phyloP scores from a whole-genome alignment of 257 asterid genomes.

The Ehretia macrophylla region DNA sequence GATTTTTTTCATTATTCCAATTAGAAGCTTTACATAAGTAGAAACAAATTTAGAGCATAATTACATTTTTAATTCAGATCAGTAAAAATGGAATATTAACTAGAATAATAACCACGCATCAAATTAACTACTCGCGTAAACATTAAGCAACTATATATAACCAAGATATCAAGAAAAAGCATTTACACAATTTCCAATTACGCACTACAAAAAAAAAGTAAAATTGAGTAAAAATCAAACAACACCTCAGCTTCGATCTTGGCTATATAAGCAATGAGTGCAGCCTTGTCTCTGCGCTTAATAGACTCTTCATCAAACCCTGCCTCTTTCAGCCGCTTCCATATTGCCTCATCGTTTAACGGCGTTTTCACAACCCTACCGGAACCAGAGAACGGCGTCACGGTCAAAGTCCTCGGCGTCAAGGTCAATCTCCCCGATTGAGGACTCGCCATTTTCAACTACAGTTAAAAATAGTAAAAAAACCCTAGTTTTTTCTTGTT shows the following conservation, averaged over 20 bases:
- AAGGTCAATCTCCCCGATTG: constrained; percentile 49
- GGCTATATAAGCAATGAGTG: constrained; percentile 85
- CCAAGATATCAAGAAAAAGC: background rate
- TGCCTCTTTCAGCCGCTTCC: constrained; percentile 82
- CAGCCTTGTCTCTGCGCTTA: constrained; percentile 85
- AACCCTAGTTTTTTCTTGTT: background rate
- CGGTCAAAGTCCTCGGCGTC: constrained; percentile 41
- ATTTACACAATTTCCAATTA: background rate
- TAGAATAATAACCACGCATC: constrained; percentile 8
- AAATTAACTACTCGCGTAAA: too few relatives aligned
- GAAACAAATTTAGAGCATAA: background rate
- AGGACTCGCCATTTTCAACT: constrained; percentile 45
- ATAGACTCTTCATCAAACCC: constrained; percentile 93
- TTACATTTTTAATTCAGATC: background rate
- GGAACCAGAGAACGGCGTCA: constrained; percentile 35
- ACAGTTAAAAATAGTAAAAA: background rate
- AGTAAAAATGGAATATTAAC: background rate
- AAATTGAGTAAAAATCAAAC: background rate
- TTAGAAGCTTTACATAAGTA: too few relatives aligned
- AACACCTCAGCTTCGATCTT: constrained; percentile 83
- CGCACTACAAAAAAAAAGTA: background rate
- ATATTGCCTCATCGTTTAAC: constrained; percentile 65
- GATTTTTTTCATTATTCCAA: too few relatives aligned
- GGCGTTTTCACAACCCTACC: constrained; percentile 63
- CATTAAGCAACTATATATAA: background rate